Evolutionary conservation across 179 eudicot genomes (phyloP).

Genomic region (Heliamphora pulchella): DNA sequence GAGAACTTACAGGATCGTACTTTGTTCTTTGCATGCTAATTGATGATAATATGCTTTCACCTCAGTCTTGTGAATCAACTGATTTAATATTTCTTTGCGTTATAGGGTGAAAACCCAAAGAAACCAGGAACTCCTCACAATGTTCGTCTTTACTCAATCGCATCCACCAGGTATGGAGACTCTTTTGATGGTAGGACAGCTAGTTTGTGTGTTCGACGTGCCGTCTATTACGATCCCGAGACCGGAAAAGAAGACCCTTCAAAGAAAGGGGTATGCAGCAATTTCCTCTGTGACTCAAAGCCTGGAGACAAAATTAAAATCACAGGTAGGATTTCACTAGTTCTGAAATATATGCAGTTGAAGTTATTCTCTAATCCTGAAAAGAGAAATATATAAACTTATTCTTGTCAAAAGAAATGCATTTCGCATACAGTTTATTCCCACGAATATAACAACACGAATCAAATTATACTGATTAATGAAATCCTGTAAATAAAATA

Average conservation of each 20-base stretch:
- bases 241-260: constrained; percentile 87
- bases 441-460: too few species aligned
- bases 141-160: constrained; percentile 89
- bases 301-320: constrained; percentile 91
- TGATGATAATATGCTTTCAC: background rate
- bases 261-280: constrained; percentile 84
- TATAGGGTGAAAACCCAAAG: constrained; percentile 92
- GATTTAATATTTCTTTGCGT: constrained; percentile 13
- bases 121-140: constrained; percentile 81
- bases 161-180: constrained; percentile 90
- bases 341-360: background rate
- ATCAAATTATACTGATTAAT: too few species aligned
- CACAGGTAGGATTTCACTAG: constrained; percentile 43
- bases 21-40: background rate
- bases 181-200: constrained; percentile 84
- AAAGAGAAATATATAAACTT: background rate
- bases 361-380: background rate
- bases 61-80: constrained; percentile 3
- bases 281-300: constrained; percentile 75
- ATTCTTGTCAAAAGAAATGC: background rate
- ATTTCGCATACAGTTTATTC: background rate
- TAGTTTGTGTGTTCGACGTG: constrained; percentile 89
- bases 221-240: constrained; percentile 82
- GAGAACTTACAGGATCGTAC: background rate
- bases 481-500: background rate